Percentiles rank a stretch among this genome's conserved stretches.
These are phyloP conservation scores for Auriscalpium microsporum DNA, from an alignment of 768 basidiomycete genomes.

Conservation along the genomic window DNA sequence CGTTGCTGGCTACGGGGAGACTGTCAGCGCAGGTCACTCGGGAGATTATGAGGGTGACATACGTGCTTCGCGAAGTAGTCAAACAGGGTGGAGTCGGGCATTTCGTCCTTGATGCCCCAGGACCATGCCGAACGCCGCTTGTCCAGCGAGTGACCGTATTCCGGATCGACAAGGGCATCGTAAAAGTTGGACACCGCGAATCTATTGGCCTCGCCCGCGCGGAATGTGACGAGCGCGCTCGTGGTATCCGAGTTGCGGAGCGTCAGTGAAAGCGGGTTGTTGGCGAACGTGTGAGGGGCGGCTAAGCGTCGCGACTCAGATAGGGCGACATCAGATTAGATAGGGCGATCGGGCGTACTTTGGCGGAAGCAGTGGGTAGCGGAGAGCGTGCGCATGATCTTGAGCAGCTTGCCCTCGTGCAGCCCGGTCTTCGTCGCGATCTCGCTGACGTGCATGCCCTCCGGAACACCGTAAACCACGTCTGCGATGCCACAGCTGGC, in stretches of 20 bases:
- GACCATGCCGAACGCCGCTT: constrained; percentile 15
- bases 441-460: constrained; percentile 22
- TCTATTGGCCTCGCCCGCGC: background rate
- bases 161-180: constrained; percentile 19
- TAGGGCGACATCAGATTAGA: too few species aligned
- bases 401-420: constrained; percentile 22
- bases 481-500: constrained; percentile 22
- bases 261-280: constrained; percentile 26
- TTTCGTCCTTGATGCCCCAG: background rate
- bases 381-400: constrained; percentile 24
- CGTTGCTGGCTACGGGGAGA: background rate
- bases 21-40: background rate
- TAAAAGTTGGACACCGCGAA: constrained; percentile 9
- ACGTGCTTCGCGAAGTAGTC: background rate
- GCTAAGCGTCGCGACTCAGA: background rate
- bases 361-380: constrained; percentile 24
- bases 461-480: constrained; percentile 16
- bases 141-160: constrained; percentile 18
- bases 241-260: constrained; percentile 6
- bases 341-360: constrained; percentile 9
- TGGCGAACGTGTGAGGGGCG: constrained; percentile 21
- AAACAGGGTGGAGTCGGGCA: background rate
- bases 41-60: background rate
- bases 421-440: constrained; percentile 19
- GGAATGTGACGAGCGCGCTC: background rate